Evolutionary conservation across 192 early-diverging fungal species (phyloP).

Genomic region (Mycoemilia scoparia): DNA sequence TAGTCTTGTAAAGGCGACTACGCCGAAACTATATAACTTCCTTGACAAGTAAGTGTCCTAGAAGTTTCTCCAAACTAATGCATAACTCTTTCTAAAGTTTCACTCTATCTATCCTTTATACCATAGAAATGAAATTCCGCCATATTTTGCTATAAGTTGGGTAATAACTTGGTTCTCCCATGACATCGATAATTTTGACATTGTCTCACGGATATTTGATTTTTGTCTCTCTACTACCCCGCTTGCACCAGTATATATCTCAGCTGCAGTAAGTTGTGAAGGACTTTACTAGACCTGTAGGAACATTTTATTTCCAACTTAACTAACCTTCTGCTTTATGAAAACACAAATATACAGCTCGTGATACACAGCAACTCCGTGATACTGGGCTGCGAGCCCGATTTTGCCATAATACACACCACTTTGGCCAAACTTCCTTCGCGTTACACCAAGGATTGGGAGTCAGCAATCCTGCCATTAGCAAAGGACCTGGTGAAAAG

Average conservation of each 20-base stretch:
- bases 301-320: too few species aligned
- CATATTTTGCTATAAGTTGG: conserved; percentile 53
- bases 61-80: not conserved
- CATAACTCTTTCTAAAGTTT: not conserved
- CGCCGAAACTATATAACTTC: conserved; percentile 13
- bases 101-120: not conserved
- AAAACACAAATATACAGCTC: too few species aligned
- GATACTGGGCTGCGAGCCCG: conserved; percentile 13
- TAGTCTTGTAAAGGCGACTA: conserved; percentile 6
- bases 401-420: conserved; percentile 21
- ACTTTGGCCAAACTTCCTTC: conserved; percentile 15
- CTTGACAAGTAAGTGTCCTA: conserved; percentile 11
- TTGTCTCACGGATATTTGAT: conserved; percentile 40
- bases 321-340: too few species aligned
- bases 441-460: too few species aligned
- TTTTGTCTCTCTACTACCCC: conserved; percentile 39
- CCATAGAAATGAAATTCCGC: conserved; percentile 36
- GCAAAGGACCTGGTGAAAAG: too few species aligned
- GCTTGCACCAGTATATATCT: conserved; percentile 41
- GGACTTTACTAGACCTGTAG: too few species aligned
- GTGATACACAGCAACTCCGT: conserved; percentile 8
- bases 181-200: conserved; percentile 30
- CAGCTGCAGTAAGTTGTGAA: conserved; percentile 34
- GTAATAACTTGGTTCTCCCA: conserved; percentile 61
- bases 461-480: too few species aligned